Base-by-base conservation (phyloP, 2,329 filamentous ascomycete genomes). In the Teratosphaeria destructans region DNA sequence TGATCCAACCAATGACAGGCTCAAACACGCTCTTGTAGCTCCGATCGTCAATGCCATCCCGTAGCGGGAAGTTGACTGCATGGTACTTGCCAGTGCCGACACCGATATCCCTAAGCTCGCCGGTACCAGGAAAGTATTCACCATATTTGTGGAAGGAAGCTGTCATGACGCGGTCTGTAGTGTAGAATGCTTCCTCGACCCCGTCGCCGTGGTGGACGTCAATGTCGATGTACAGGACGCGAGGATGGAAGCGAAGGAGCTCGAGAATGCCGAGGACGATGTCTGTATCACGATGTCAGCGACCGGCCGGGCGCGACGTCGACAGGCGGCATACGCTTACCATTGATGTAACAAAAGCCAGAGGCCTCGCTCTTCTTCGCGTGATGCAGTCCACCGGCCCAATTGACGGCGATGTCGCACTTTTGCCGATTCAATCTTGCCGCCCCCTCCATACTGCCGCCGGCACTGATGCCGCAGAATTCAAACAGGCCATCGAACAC, bases 131-230 rank as follows among this genome's bases (percentile, higher is more conserved):
- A 72, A 88, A 88, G 73, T 87, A 88, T 70, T 87, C 85, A 67
- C 85, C 85, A 68, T 88, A 88, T 67, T 87, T 88, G 77, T 88
- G 85, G 74, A 88, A 88, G 3, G 85, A 87, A 54, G 83, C 81
- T 3, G 85, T 87, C 85, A 88, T 87, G 68, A 88, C 85, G 59
- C 85, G 82, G 68, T 88, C 85, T 53, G 84, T 88, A 1, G 84
- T 85, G 72, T 87, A 87, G 69, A 88, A 88, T 4, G 85, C 85
- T 72, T 88, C 85, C 72, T 88, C 85, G 47, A 88, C 85, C 64
- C 85, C 85, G 68, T 87, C 84, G 43, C 84, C 84, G 64, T 86
- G 84, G 70, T 86, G 84, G 19, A 86, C 84, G 69, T 86, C 84
- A 62, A 86, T 86, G 67, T 86, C 84, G 62, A 86, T 82, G 71